Percentiles rank a stretch among this genome's conserved stretches.
Conservation (phyloP, 1,284 basidiomycete species). For the Afroboletus lepidellus region DNA sequence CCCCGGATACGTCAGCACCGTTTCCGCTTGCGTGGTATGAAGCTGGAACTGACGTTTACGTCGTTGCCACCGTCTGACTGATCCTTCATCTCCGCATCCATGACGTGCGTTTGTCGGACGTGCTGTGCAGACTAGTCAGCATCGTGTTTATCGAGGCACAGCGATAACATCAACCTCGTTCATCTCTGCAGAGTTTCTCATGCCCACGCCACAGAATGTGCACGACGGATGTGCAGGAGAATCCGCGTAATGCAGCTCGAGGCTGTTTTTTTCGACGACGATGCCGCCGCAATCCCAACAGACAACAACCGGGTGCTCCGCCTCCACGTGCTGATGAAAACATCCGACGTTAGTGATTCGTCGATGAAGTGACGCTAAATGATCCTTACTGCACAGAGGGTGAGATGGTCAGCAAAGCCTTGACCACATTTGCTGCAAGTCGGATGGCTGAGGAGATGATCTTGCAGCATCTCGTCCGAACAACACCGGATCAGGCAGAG, state of each 20-base stretch:
- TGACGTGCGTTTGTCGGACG: slow-evolving; percentile 17
- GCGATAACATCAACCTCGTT: slow-evolving; percentile 22
- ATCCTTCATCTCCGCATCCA: slow-evolving; percentile 7
- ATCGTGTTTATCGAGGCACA: background rate
- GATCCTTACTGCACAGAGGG: slow-evolving; percentile 25
- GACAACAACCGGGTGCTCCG: slow-evolving; percentile 26
- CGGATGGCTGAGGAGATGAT: slow-evolving; percentile 29
- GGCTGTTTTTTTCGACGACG: slow-evolving; percentile 21
- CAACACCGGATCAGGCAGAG: slow-evolving; percentile 24
- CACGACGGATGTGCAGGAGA: slow-evolving; percentile 29
- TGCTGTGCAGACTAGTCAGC: slow-evolving; percentile 20
- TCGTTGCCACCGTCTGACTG: background rate
- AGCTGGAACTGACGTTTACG: slow-evolving; percentile 7
- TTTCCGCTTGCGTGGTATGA: background rate
- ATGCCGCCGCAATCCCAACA: slow-evolving; percentile 32
- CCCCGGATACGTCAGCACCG: slow-evolving; percentile 11
- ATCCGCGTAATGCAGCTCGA: slow-evolving; percentile 28
- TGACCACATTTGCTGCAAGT: slow-evolving; percentile 23
- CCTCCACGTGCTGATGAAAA: slow-evolving; percentile 21
- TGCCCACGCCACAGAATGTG: slow-evolving; percentile 21
- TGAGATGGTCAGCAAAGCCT: slow-evolving; percentile 21
- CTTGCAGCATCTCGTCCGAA: slow-evolving; percentile 28
- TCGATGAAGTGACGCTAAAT: background rate
- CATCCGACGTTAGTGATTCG: background rate
- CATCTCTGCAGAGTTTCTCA: slow-evolving; percentile 16